phyloP scores from a whole-genome alignment of 2,329 filamentous ascomycete genomes.

The Zasmidium cellare region DNA sequence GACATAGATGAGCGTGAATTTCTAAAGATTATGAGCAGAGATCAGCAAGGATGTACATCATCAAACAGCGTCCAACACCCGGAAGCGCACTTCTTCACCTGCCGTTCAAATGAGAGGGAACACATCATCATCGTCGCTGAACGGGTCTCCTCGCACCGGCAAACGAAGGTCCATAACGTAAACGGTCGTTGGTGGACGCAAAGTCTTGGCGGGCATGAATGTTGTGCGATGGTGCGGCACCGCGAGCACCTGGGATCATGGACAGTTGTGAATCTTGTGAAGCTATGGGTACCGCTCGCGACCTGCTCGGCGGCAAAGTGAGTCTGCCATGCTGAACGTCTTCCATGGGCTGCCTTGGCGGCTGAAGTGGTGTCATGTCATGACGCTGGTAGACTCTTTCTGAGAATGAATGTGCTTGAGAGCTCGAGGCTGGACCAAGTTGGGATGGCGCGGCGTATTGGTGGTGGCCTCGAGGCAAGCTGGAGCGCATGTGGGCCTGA shows the following conservation, averaged over 20 bases:
- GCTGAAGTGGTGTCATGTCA: not conserved
- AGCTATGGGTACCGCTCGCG: not conserved
- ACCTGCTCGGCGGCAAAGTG: constrained; percentile 1
- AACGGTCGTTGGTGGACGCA: constrained; percentile 6
- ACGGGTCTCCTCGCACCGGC: constrained; percentile 20
- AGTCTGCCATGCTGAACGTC: not conserved
- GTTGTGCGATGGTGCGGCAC: constrained; percentile 17
- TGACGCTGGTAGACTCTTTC: not conserved
- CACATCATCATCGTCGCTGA: constrained; percentile 5
- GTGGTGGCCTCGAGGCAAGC: not conserved
- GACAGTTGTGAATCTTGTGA: constrained; percentile 20
- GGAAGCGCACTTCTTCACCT: no score
- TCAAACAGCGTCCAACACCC: not conserved
- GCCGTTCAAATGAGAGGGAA: no score
- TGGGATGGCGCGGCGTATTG: not conserved
- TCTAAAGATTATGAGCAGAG: no score
- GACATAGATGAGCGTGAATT: no score
- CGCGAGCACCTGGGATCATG: constrained; percentile 28
- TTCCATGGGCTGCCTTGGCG: not conserved
- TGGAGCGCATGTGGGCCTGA: not conserved
- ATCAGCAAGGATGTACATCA: not conserved
- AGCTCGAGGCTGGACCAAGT: not conserved
- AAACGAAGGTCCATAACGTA: constrained; percentile 17
- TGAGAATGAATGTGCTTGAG: not conserved
- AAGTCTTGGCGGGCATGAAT: constrained; percentile 1